Base-by-base conservation (phyloP, 148 eudicot genomes). In the Polygonum maritimum region DNA sequence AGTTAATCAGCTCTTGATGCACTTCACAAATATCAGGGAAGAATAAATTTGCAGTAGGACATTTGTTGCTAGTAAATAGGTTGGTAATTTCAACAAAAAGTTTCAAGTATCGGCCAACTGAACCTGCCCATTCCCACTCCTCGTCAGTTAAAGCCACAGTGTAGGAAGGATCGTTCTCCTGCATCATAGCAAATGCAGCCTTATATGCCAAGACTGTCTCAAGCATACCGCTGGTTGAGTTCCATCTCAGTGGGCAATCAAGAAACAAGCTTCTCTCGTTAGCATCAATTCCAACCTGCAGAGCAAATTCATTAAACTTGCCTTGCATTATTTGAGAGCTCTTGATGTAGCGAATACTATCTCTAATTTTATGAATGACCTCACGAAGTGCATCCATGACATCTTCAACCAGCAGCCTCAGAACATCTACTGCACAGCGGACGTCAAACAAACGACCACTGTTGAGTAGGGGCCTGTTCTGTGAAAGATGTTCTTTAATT, bases 21-120 rank as follows among this genome's bases (percentile, higher is more conserved):
- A 89, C 84, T 76, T 92, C 97, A 80, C 99, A 95, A 41, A 95
- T 85, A 79, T 92, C 96, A 0, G 96, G 88, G 78, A 95, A 95
- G 82, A 82, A 92, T 80, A 92, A 84, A 81, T 92, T 95, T 75
- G 99, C 82, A 77, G 97, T 92, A 3, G 87, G 87, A 79, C 74
- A 75, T 84, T 87, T 92, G 78, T 78, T 89, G 69, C 83, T 86
- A 10, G 88, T 73, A 75, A 92, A 81, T 19, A 82, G 85, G 62
- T 80, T 85, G 48, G 86, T 90, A 62, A 89, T 85, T 74, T 95
- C 97, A 74, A 88, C 88, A 78, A 92, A 83, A 79, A 88, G 87
- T 84, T 95, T 95, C 83, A 90, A 75, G 81, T 81, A 92, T 54
- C 88, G 82, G 67, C 86, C 76, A 73, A 89, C 81, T 38, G 89